Conservation (phyloP, 179 eudicot genomes). For the Gypsophila paniculata region DNA sequence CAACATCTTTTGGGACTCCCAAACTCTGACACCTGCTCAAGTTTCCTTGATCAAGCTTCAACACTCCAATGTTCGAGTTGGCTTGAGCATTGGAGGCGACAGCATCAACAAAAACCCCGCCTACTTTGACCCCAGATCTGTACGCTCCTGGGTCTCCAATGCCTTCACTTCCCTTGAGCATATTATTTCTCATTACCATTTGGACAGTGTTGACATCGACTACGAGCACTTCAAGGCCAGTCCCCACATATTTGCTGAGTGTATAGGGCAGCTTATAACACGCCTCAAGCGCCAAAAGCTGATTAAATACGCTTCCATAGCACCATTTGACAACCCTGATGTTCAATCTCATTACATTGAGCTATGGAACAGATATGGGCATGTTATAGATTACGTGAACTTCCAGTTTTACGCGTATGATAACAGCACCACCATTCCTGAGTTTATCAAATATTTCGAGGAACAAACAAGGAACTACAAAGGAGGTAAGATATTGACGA, state of each 20-base stretch:
- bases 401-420: conserved; percentile 63
- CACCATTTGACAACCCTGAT: conserved; percentile 42
- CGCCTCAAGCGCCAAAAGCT: conserved; percentile 33
- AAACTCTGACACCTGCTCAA: conserved; percentile 34
- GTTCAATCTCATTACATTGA: conserved; percentile 50
- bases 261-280: conserved; percentile 49
- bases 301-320: conserved; percentile 56
- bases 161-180: conserved; percentile 42
- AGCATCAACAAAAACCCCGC: conserved; percentile 23
- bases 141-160: conserved; percentile 56
- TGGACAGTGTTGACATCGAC: conserved; percentile 64
- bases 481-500: conserved; percentile 49
- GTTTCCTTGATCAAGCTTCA: conserved; percentile 30
- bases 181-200: conserved; percentile 29
- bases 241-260: conserved; percentile 35
- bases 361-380: conserved; percentile 48
- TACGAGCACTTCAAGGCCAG: conserved; percentile 50
- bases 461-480: conserved; percentile 36
- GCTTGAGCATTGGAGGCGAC: conserved; percentile 9
- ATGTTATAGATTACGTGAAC: conserved; percentile 53
- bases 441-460: conserved; percentile 37
- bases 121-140: conserved; percentile 36
- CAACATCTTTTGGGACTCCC: conserved; percentile 49
- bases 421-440: conserved; percentile 31
- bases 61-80: conserved; percentile 33